Percentiles rank a stretch among this genome's conserved stretches.
phyloP scores from a whole-genome alignment of 169 alveolate genomes.

The Plasmodium berghei region DNA sequence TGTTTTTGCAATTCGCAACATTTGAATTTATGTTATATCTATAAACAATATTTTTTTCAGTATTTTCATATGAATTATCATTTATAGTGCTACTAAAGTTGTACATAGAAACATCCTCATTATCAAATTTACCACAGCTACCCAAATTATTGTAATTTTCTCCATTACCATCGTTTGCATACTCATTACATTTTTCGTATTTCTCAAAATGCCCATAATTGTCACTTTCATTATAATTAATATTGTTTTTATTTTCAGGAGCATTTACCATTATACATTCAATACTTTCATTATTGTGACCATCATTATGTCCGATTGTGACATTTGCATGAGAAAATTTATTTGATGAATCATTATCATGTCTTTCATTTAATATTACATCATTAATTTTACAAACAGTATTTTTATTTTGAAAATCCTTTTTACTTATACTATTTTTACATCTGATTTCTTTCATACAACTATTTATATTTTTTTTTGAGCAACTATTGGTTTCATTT shows the following conservation, averaged over 20 bases:
- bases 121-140: not conserved
- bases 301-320: too few species aligned
- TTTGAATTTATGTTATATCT: conserved; percentile 11
- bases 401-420: conserved; percentile 17
- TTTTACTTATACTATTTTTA: conserved; percentile 16
- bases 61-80: conserved; percentile 7
- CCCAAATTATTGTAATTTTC: too few species aligned
- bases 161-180: too few species aligned
- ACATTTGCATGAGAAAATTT: not conserved
- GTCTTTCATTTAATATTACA: not conserved
- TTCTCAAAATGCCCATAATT: too few species aligned
- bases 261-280: too few species aligned
- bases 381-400: conserved; percentile 17
- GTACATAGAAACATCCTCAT: conserved; percentile 26
- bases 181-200: too few species aligned
- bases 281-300: too few species aligned
- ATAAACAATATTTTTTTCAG: conserved; percentile 36
- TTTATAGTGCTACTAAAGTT: conserved; percentile 18
- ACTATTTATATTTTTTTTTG: conserved; percentile 26
- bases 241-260: too few species aligned
- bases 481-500: conserved; percentile 13
- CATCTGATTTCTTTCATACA: conserved; percentile 5
- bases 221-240: too few species aligned
- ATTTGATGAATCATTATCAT: conserved; percentile 10
- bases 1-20: conserved; percentile 1